Base-by-base conservation (phyloP, 805 yeast genomes). In the Ogataea dorogensis region DNA sequence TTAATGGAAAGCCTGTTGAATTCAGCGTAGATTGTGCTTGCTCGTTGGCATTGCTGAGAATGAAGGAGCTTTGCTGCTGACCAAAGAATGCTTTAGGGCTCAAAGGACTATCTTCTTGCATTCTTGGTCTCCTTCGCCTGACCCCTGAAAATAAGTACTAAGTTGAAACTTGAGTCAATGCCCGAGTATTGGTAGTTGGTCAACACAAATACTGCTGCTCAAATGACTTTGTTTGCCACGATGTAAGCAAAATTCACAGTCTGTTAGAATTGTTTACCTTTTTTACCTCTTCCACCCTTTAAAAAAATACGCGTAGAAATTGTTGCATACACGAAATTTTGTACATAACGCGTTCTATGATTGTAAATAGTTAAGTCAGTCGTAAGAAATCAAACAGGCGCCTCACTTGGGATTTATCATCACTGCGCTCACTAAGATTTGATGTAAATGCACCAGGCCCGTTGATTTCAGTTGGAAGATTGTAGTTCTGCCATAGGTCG, bases 1-100 rank as follows among this genome's bases (percentile, higher is more conserved):
- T 58, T 19, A 49, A 39, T 3, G 58, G 60, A 32, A 53, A 55
- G 2, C 55, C 61, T 1, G 61, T 53, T 9, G 44, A 43, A 22
- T 51, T 53, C 26, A 54, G 24, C 2, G 56, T 29, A 3, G 54
- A 38, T 2, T 58, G 54, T 6, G 56, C 42, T 40, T 43, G 33
- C 24, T 52, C 50, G 11, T 41, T 45, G 15, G 45, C 27, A 14
- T 37, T 19, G 22, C 28, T 38, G 25, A 33, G 21, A 5, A 37
- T 33, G 15, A n/a, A 14, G 6, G 14, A 14, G 5, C 12, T 24
- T 25, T 45, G 40, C 15, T 33, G 44, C 13, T 26, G 36, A 14
- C 25, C 24, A 12, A 28, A 21, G 24, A 24, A 17, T 11, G 24
- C 23, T 15, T 28, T 39, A 13, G 38, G 36, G 21, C 40, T 27